These are phyloP conservation scores for Cinnamomum chago DNA, from an alignment of 164 flowering plant genomes.

Conservation along the genomic window DNA sequence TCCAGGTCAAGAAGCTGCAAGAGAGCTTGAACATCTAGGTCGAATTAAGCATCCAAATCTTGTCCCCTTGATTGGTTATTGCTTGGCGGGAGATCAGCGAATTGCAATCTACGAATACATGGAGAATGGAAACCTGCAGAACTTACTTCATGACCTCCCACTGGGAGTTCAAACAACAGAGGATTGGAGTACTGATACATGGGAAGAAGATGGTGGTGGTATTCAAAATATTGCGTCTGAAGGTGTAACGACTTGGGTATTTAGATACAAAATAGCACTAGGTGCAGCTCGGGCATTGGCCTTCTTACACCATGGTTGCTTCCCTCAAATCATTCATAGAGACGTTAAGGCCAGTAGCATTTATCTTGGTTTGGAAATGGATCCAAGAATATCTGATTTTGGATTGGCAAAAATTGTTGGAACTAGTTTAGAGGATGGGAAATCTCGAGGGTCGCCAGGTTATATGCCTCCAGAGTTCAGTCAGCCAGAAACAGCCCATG, in stretches of 20 bases:
- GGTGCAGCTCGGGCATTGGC: constrained; percentile 86
- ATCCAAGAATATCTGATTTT: constrained; percentile 84
- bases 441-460: constrained; percentile 49
- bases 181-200: constrained; percentile 83
- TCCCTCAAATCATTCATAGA: constrained; percentile 72
- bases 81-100: constrained; percentile 84
- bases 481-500: constrained; percentile 28
- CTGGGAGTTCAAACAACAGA: constrained; percentile 53
- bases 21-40: constrained; percentile 69
- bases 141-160: constrained; percentile 76
- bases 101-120: constrained; percentile 83
- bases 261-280: constrained; percentile 69
- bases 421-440: constrained; percentile 40
- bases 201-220: constrained; percentile 68
- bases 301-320: constrained; percentile 92
- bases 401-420: constrained; percentile 70
- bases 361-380: constrained; percentile 60
- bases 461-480: constrained; percentile 65
- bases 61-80: constrained; percentile 78
- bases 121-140: constrained; percentile 87
- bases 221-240: constrained; percentile 37
- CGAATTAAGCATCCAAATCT: constrained; percentile 85
- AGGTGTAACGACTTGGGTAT: constrained; percentile 61
- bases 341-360: constrained; percentile 82
- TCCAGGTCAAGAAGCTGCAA: constrained; percentile 77